Evolutionary conservation across 2,329 filamentous ascomycete genomes (phyloP), one percentile per base, ranked within the genome.

Genomic region (Didymellaceae sp.): DNA sequence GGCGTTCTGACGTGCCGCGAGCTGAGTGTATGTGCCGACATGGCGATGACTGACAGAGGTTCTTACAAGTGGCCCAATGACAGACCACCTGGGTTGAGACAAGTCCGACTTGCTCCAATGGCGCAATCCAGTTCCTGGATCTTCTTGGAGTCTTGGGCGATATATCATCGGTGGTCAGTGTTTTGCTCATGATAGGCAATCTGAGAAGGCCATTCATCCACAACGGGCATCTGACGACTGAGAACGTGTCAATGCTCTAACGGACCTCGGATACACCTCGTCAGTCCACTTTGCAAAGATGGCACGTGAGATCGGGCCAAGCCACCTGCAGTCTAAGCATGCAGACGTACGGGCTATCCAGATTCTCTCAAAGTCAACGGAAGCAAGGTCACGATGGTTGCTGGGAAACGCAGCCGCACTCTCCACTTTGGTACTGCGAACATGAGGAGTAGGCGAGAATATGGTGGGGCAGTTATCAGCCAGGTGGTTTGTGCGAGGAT

Each of bases 351-450:
- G 32, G 37, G 37, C 22, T 45, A 38, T 35, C 35, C 48, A 30
- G 31, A 41, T 45, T 40, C n/a, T 44, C 45, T 44, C 13, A 18
- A 40, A 17, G 37, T 43, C 48, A 46, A 26, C 21, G 16, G 10
- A 52, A 43, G 48, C 48, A 46, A 52, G 48, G 48, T 28, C 48
- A 28, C 42, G 32, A 38, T 33, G 48, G 48, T 52, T 52, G 43
- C 48, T 46, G 32, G 48, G 48, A 46, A 34, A 52, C 42, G 42
- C 48, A 18, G 32, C 22, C 21, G 8, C 24, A 9, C 42, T 45
- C 42, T 38, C 42, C 48, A 52, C 48, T 46, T 35, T 40, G 37
- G 37, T 31, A 40, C 37, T 38, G 43, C 43, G 48, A 52, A 52
- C 48, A 28, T 17, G 48, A 52, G 48, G 48, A 46, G 48, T 37